phyloP scores from a whole-genome alignment of 139 green algal species.

The Ettlia oleoabundans region DNA sequence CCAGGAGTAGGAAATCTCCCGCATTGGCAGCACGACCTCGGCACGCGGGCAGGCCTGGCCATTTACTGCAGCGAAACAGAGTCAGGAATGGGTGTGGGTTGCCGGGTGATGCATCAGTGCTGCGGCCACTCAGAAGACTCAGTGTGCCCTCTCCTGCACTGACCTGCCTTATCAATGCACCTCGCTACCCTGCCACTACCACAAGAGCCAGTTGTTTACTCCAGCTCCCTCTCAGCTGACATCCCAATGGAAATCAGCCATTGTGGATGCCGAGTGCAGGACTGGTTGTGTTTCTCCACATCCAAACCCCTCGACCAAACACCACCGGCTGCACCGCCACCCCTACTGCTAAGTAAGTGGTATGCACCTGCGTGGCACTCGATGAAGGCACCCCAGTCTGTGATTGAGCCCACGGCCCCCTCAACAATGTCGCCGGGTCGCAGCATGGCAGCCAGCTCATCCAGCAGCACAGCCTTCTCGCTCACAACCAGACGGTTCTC shows the following conservation, averaged over 20 bases:
- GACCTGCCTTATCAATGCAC: too few species aligned
- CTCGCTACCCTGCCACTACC: too few species aligned
- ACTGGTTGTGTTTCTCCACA: too few species aligned
- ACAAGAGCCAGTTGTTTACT: too few species aligned
- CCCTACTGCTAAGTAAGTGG: not conserved
- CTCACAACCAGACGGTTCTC: slow-evolving; percentile 48
- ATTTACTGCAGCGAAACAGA: not conserved
- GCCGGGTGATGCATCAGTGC: not conserved
- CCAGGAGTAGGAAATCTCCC: slow-evolving; percentile 67
- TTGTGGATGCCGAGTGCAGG: too few species aligned
- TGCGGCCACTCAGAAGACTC: too few species aligned
- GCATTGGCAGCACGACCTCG: slow-evolving; percentile 53
- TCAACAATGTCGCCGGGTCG: slow-evolving; percentile 43
- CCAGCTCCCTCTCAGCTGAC: too few species aligned
- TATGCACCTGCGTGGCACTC: slow-evolving; percentile 32
- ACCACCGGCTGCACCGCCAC: too few species aligned
- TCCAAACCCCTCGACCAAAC: too few species aligned
- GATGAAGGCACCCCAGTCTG: slow-evolving; percentile 67
- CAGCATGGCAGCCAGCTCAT: slow-evolving; percentile 40
- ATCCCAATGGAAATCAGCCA: too few species aligned
- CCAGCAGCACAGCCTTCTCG: slow-evolving; percentile 58
- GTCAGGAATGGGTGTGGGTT: not conserved
- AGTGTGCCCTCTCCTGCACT: too few species aligned
- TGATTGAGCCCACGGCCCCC: slow-evolving; percentile 48
- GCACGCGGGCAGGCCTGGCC: slow-evolving; percentile 25